phyloP scores from a whole-genome alignment of 495 filamentous ascomycete genomes.

The Niebla homalea region DNA sequence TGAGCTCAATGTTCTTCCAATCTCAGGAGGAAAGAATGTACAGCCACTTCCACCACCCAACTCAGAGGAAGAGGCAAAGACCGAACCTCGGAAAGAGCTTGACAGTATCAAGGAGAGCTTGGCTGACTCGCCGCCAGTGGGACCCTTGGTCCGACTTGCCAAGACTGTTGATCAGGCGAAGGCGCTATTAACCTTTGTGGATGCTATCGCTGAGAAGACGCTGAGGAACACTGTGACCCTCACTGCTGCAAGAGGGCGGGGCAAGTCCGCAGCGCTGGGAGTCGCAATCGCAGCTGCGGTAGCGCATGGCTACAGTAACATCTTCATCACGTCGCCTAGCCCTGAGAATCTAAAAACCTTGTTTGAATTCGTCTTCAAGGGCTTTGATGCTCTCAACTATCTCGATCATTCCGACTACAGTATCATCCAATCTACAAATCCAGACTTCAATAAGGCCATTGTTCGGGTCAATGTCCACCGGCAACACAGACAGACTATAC shows the following conservation, averaged over 20 bases:
- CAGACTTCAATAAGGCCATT: constrained; percentile 97
- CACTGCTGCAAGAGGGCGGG: constrained; percentile 87
- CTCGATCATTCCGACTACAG: constrained; percentile 93
- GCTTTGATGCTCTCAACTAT: constrained; percentile 87
- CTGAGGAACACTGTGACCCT: constrained; percentile 84
- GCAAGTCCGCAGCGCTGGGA: constrained; percentile 92
- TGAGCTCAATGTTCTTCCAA: constrained; percentile 92
- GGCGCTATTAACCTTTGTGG: constrained; percentile 85
- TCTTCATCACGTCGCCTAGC: constrained; percentile 97
- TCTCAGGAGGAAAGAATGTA: constrained; percentile 91
- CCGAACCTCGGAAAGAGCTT: constrained; percentile 59
- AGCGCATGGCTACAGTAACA: constrained; percentile 95
- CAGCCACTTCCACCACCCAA: constrained; percentile 62
- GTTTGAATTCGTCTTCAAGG: constrained; percentile 98
- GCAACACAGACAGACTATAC: constrained; percentile 93
- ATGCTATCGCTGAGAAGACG: constrained; percentile 93
- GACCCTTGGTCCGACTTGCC: constrained; percentile 68
- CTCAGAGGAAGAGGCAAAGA: constrained; percentile 50
- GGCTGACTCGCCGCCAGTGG: constrained; percentile 71
- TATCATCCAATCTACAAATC: constrained; percentile 96
- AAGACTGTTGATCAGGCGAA: constrained; percentile 93
- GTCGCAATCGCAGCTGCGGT: constrained; percentile 88
- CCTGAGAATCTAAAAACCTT: constrained; percentile 97
- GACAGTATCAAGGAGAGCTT: constrained; percentile 78
- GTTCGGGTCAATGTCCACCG: constrained; percentile 92